A percentile compares a stretch with the other conserved stretches of the same genome.
phyloP scores from a whole-genome alignment of 768 basidiomycete genomes.

The Serendipita sp. region DNA sequence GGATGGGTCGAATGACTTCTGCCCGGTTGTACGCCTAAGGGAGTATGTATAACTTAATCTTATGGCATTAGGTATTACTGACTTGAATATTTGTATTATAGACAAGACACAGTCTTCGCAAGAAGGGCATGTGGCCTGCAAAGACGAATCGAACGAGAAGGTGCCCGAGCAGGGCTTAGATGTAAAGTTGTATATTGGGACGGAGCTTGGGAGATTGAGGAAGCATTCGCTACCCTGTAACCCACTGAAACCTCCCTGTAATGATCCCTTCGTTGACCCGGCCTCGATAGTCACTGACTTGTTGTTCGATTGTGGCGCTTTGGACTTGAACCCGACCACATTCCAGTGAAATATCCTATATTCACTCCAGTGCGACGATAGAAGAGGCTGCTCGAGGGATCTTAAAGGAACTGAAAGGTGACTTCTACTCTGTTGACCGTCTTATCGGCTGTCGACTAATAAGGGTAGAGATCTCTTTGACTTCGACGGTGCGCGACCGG shows the following conservation, averaged over 20 bases:
- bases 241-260: neutral
- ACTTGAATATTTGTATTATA: slow-evolving; percentile 16
- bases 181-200: slow-evolving; percentile 72
- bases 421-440: neutral
- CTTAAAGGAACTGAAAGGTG: neutral
- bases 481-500: neutral
- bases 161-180: slow-evolving; percentile 42
- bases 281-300: too few species aligned
- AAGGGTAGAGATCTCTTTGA: neutral
- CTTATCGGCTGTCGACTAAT: neutral
- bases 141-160: slow-evolving; percentile 59
- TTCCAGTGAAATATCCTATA: neutral
- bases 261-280: too few species aligned
- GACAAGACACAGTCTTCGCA: slow-evolving; percentile 73
- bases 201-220: slow-evolving; percentile 94
- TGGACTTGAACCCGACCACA: neutral
- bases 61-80: neutral
- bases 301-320: too few species aligned
- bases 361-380: neutral
- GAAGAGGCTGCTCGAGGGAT: neutral
- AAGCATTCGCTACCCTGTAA: slow-evolving; percentile 38
- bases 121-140: slow-evolving; percentile 64
- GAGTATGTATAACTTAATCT: slow-evolving; percentile 27
- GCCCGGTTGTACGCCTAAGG: slow-evolving; percentile 69
- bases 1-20: slow-evolving; percentile 92